A percentile compares a stretch with the other conserved stretches of the same genome.
Conservation (phyloP, 495 filamentous ascomycete genomes). For the Entonaema liquescens region DNA sequence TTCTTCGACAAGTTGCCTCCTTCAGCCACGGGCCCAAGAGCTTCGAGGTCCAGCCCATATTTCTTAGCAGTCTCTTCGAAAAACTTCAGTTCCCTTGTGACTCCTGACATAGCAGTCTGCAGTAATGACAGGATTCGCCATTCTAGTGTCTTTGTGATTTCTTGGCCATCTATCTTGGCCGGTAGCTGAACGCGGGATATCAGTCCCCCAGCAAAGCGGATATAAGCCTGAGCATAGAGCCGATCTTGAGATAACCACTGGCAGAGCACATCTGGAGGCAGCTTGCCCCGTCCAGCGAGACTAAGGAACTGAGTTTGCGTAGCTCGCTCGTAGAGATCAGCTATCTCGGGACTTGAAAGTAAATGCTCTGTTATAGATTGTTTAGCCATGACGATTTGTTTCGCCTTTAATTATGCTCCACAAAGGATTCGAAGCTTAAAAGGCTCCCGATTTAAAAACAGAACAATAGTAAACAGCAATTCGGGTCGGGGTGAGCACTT, state of each 20-base stretch:
- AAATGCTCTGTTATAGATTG: slow-evolving; percentile 63
- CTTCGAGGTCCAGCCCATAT: slow-evolving; percentile 65
- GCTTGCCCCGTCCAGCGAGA: slow-evolving; percentile 68
- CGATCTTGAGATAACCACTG: slow-evolving; percentile 81
- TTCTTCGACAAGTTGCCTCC: slow-evolving; percentile 30
- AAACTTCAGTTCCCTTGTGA: slow-evolving; percentile 71
- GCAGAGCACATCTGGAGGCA: slow-evolving; percentile 64
- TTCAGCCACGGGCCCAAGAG: slow-evolving; percentile 46
- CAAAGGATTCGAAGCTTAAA: background rate
- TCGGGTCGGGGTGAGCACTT: background rate
- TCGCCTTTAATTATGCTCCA: background rate
- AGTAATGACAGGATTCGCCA: slow-evolving; percentile 68
- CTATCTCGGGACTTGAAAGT: slow-evolving; percentile 47
- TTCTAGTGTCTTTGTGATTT: slow-evolving; percentile 52
- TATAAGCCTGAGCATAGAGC: slow-evolving; percentile 76
- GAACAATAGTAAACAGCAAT: background rate
- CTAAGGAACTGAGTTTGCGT: slow-evolving; percentile 75
- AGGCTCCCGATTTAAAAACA: background rate
- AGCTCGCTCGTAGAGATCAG: slow-evolving; percentile 57
- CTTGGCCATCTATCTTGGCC: slow-evolving; percentile 31
- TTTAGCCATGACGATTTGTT: slow-evolving; percentile 33
- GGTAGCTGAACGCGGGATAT: slow-evolving; percentile 71
- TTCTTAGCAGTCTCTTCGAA: slow-evolving; percentile 71
- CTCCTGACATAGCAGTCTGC: slow-evolving; percentile 67
- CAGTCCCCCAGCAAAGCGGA: slow-evolving; percentile 72